These are phyloP conservation scores for Hansenula sp. DNA, from an alignment of 1,139 yeast species.

Conservation along the genomic window DNA sequence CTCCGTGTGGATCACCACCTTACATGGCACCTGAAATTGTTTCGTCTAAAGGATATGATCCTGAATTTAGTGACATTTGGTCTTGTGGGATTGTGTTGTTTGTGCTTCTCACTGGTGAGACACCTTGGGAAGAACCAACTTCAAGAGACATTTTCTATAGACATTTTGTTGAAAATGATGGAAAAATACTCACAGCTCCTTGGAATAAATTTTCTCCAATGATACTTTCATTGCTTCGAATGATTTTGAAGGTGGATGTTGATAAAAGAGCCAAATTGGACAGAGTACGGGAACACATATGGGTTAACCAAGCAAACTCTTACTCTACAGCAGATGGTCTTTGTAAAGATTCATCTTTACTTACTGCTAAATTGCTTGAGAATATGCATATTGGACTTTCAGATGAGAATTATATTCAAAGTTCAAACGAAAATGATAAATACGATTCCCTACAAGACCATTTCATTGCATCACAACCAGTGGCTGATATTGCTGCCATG, in stretches of 20 bases:
- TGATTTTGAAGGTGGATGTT: conserved; percentile 44
- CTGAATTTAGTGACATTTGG: conserved; percentile 57
- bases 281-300: conserved; percentile 42
- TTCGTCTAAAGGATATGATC: conserved; percentile 40
- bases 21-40: conserved; percentile 70
- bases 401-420: conserved; percentile 28
- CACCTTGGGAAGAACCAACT: conserved; percentile 64
- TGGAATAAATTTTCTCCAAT: conserved; percentile 48
- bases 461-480: conserved; percentile 30
- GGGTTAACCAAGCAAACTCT: conserved; percentile 41
- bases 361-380: conserved; percentile 39
- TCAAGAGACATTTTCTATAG: conserved; percentile 43
- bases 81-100: conserved; percentile 58
- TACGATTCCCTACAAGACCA: conserved; percentile 14
- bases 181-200: conserved; percentile 39
- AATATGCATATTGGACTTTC: conserved; percentile 43
- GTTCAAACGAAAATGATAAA: conserved; percentile 10
- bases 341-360: conserved; percentile 43
- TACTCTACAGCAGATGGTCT: conserved; percentile 39
- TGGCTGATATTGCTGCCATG: conserved; percentile 27
- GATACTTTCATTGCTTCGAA: conserved; percentile 45
- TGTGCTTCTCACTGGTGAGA: conserved; percentile 55
- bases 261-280: conserved; percentile 35
- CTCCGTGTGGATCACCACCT: conserved; percentile 65
- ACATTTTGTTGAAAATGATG: conserved; percentile 36